phyloP scores from a whole-genome alignment of 2,329 filamentous ascomycete genomes.

The Nannizzia gypsea region DNA sequence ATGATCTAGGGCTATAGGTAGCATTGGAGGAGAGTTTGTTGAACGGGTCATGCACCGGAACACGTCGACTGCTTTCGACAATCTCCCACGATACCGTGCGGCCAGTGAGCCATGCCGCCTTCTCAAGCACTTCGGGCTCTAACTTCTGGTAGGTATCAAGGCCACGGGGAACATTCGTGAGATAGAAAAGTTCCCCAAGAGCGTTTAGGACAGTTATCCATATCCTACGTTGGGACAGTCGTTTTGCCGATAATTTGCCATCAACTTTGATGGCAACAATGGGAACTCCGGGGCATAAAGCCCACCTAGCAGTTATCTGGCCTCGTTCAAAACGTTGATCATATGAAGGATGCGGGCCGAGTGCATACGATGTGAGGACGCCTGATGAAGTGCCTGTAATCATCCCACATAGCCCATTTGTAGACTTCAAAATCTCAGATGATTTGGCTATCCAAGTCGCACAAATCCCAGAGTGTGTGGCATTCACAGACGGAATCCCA shows the following conservation, averaged over 20 bases:
- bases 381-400: conserved; percentile 74
- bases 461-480: conserved; percentile 58
- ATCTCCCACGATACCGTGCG: conserved; percentile 70
- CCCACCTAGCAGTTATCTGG: conserved; percentile 78
- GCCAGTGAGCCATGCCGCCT: conserved; percentile 67
- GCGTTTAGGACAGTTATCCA: conserved; percentile 95
- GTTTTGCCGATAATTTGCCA: conserved; percentile 62
- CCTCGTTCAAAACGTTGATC: conserved; percentile 55
- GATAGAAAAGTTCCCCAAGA: conserved; percentile 78
- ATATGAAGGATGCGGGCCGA: conserved; percentile 51
- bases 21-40: conserved; percentile 56
- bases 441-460: conserved; percentile 88
- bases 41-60: conserved; percentile 59
- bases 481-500: conserved; percentile 66
- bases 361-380: conserved; percentile 67
- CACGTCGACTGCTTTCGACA: conserved; percentile 63
- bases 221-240: conserved; percentile 57
- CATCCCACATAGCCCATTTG: conserved; percentile 68
- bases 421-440: conserved; percentile 55
- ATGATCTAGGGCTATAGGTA: conserved; percentile 70
- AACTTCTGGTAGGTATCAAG: conserved; percentile 39
- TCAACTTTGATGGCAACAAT: conserved; percentile 77
- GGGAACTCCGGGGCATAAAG: conserved; percentile 81
- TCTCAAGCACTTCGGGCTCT: conserved; percentile 44
- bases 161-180: conserved; percentile 56